phyloP scores from a whole-genome alignment of 805 yeast species.

The Lachancea cidri region DNA sequence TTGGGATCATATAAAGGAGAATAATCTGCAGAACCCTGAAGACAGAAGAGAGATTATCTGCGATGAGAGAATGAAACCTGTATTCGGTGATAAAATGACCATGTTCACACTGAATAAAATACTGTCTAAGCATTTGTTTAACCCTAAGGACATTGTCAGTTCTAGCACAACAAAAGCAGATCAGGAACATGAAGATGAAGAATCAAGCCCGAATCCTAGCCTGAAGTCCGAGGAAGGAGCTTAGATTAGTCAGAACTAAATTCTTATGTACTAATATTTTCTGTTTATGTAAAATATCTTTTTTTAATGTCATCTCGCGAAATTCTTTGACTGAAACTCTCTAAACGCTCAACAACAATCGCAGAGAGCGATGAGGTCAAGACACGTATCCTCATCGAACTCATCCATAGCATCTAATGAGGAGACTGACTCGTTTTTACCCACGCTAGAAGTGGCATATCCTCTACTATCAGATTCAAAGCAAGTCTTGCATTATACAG shows the following conservation, averaged over 20 bases:
- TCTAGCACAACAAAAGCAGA: not conserved
- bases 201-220: no score
- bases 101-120: conserved; percentile 56
- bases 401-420: not conserved
- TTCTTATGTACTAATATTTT: no score
- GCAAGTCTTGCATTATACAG: conserved; percentile 45
- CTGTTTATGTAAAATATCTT: no score
- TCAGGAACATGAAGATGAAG: not conserved
- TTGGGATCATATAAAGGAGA: conserved; percentile 65
- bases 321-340: not conserved
- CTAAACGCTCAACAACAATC: no score
- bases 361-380: not conserved
- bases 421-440: not conserved
- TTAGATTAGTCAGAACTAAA: no score
- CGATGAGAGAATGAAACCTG: conserved; percentile 48
- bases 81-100: conserved; percentile 57
- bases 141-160: conserved; percentile 24
- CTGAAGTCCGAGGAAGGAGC: no score
- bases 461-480: conserved; percentile 3
- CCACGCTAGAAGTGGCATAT: conserved; percentile 1
- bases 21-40: conserved; percentile 59
- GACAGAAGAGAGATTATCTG: conserved; percentile 63
- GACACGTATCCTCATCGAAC: not conserved
- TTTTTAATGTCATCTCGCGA: not conserved
- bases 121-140: conserved; percentile 46